phyloP scores from a whole-genome alignment of 1,139 yeast genomes.

The Yamadazyma blattariae region DNA sequence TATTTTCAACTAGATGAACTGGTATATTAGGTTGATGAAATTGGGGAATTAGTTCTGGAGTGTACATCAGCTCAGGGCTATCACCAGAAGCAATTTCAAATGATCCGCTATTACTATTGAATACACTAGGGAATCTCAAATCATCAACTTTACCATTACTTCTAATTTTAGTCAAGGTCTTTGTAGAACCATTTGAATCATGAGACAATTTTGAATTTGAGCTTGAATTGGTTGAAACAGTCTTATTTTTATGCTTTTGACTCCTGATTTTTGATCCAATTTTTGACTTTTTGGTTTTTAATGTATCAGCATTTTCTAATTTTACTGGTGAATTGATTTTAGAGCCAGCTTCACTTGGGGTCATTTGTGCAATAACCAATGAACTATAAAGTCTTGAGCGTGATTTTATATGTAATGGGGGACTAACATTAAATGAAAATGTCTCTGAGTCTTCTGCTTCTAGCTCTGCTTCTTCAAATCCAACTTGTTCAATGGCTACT shows the following conservation, averaged over 20 bases:
- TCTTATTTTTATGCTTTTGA: too few species aligned
- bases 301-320: not conserved
- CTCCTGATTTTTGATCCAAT: too few species aligned
- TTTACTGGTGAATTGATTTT: not conserved
- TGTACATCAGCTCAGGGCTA: constrained; percentile 5
- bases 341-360: not conserved
- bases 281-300: not conserved
- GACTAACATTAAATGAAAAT: too few species aligned
- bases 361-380: not conserved
- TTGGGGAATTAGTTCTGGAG: constrained; percentile 1
- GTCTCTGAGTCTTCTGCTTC: too few species aligned
- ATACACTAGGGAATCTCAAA: constrained; percentile 1
- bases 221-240: too few species aligned
- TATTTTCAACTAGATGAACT: not conserved
- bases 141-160: constrained; percentile 3
- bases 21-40: constrained; percentile 1
- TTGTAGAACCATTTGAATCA: not conserved
- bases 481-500: too few species aligned
- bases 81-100: constrained; percentile 7
- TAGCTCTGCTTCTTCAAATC: too few species aligned
- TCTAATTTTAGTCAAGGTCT: not conserved
- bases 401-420: too few species aligned
- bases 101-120: constrained; percentile 1
- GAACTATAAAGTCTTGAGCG: too few species aligned
- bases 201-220: not conserved